Conservation (phyloP, 129 eudicot genomes). For the Lonicera japonica region DNA sequence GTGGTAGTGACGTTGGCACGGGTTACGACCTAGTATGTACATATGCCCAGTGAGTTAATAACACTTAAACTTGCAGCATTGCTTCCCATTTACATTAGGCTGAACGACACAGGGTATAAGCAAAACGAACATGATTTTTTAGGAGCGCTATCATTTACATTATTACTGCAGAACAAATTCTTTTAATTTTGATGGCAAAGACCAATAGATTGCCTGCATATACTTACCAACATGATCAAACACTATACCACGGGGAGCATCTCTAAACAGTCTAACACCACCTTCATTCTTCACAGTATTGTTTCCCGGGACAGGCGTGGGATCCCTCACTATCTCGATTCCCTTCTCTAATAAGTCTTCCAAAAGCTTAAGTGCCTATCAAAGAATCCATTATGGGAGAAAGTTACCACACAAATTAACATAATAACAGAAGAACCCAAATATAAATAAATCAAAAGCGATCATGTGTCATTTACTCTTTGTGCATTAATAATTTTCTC, state of each 20-base stretch:
- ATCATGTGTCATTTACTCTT: too few relatives aligned
- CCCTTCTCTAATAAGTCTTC: constrained; percentile 61
- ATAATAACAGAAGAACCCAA: too few relatives aligned
- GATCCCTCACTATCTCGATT: constrained; percentile 43
- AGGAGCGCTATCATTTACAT: too few relatives aligned
- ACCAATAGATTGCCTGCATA: background rate
- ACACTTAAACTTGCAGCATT: background rate
- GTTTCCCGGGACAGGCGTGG: constrained; percentile 22
- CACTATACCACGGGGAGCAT: constrained; percentile 70
- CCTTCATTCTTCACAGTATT: constrained; percentile 28
- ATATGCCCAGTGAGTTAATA: too few relatives aligned
- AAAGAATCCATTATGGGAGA: background rate
- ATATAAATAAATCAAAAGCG: too few relatives aligned
- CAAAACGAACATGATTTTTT: too few relatives aligned
- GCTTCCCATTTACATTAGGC: too few relatives aligned
- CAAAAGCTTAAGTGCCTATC: constrained; percentile 60
- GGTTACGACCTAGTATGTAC: background rate
- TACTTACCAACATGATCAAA: constrained; percentile 64
- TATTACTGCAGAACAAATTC: too few relatives aligned
- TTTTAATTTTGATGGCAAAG: background rate
- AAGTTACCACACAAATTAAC: background rate
- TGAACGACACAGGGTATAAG: too few relatives aligned
- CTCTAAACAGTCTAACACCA: constrained; percentile 70
- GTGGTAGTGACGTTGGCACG: too few relatives aligned
- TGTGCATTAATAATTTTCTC: too few relatives aligned